These are phyloP conservation scores for Phragmites australis DNA, from an alignment of 176 grass and related monocot genomes.

Conservation along the genomic window DNA sequence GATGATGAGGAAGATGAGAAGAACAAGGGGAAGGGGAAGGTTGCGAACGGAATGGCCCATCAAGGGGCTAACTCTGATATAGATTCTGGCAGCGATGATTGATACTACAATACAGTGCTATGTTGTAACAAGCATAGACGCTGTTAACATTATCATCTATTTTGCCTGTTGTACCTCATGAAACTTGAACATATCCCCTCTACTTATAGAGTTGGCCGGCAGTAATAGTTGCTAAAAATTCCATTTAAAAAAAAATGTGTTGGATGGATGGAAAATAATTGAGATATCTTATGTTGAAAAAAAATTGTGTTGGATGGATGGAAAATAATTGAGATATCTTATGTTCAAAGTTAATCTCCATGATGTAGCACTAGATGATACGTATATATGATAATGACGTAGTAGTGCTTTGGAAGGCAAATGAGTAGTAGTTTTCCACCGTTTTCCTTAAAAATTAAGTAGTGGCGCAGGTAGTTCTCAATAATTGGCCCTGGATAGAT, in stretches of 20 bases:
- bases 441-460: too few species aligned
- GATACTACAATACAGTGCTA: constrained; percentile 25
- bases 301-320: constrained; percentile 15
- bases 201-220: constrained; percentile 19
- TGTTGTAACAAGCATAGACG: constrained; percentile 20
- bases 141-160: constrained; percentile 22
- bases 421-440: too few species aligned
- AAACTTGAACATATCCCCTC: background rate
- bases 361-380: too few species aligned
- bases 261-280: constrained; percentile 17
- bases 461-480: too few species aligned
- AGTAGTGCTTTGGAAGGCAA: too few species aligned
- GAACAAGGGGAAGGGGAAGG: constrained; percentile 67
- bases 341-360: too few species aligned
- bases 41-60: constrained; percentile 50
- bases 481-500: too few species aligned
- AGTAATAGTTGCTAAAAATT: constrained; percentile 1
- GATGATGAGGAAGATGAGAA: constrained; percentile 85
- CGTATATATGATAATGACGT: too few species aligned
- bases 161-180: constrained; percentile 29
- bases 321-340: constrained; percentile 9
- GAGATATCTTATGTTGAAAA: too few species aligned
- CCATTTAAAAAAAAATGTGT: too few species aligned
- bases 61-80: constrained; percentile 42
- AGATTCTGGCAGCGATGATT: constrained; percentile 55